Conservation (phyloP, 1,284 basidiomycete genomes). For the Phellopilus nigrolimitatus region DNA sequence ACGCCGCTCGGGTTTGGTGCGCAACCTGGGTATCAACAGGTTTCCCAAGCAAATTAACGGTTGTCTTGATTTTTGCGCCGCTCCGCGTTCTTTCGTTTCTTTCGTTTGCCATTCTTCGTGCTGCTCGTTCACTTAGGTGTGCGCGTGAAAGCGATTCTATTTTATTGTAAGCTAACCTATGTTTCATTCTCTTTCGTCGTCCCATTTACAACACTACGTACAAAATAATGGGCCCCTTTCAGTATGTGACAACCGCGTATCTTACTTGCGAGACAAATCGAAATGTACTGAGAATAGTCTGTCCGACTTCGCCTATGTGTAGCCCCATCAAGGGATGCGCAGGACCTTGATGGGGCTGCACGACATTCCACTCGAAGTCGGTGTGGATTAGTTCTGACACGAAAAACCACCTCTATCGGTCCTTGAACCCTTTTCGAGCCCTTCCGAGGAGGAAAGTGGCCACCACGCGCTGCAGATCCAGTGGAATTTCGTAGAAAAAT, state of each 20-base stretch:
- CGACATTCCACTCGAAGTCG: constrained; percentile 10
- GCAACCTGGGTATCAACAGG: constrained; percentile 11
- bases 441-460: constrained; percentile 17
- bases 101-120: not conserved
- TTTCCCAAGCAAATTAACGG: constrained; percentile 9
- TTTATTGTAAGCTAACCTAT: constrained; percentile 6
- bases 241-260: not conserved
- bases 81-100: not conserved
- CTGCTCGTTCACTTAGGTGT: not conserved
- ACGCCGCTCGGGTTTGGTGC: not conserved
- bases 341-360: not conserved
- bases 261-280: not conserved
- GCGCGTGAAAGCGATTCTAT: not conserved
- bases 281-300: not conserved
- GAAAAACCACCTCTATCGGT: constrained; percentile 21
- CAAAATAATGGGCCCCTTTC: not conserved
- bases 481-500: not conserved
- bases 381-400: constrained; percentile 13
- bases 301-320: constrained; percentile 6
- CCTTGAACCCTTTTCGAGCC: constrained; percentile 9
- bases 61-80: not conserved
- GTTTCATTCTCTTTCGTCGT: not conserved
- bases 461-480: not conserved
- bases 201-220: not conserved
- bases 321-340: not conserved